Evolutionary conservation across 306 rosid species (phyloP).

Genomic region (Pyrus bretschneideri): DNA sequence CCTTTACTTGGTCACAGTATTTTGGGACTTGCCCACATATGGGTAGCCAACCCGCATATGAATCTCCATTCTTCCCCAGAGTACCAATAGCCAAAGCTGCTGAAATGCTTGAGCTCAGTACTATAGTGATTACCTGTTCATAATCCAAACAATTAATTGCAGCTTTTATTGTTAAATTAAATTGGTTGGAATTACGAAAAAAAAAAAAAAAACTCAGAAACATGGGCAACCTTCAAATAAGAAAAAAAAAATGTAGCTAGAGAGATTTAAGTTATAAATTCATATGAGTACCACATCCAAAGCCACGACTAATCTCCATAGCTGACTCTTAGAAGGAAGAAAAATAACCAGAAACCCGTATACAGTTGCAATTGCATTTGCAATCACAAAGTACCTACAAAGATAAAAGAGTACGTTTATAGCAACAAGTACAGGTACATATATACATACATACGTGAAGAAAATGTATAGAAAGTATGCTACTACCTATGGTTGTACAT

Average conservation of each 20-base stretch:
- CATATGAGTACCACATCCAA: conserved; percentile 52
- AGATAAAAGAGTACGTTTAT: neutral
- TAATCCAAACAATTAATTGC: neutral
- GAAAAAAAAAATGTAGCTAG: neutral
- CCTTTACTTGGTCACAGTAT: conserved; percentile 50
- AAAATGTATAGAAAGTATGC: neutral
- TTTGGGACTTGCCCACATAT: conserved; percentile 56
- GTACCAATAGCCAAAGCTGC: conserved; percentile 67
- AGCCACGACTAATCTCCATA: conserved; percentile 66
- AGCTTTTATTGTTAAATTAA: neutral
- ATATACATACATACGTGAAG: no score
- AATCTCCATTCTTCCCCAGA: conserved; percentile 70
- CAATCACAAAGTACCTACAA: conserved; percentile 65
- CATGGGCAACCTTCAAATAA: neutral
- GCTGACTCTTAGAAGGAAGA: conserved; percentile 60
- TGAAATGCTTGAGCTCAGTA: conserved; percentile 56
- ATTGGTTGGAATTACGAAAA: no score
- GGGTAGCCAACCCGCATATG: conserved; percentile 72
- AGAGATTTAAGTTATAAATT: neutral
- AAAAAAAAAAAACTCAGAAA: no score
- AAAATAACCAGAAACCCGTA: conserved; percentile 69
- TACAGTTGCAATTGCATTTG: conserved; percentile 49
- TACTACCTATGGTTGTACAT: neutral
- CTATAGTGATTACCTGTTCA: conserved; percentile 46
- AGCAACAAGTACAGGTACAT: neutral